These are phyloP conservation scores for Verticillium isaacii DNA, from an alignment of 2,329 filamentous ascomycete genomes.

Conservation along the genomic window DNA sequence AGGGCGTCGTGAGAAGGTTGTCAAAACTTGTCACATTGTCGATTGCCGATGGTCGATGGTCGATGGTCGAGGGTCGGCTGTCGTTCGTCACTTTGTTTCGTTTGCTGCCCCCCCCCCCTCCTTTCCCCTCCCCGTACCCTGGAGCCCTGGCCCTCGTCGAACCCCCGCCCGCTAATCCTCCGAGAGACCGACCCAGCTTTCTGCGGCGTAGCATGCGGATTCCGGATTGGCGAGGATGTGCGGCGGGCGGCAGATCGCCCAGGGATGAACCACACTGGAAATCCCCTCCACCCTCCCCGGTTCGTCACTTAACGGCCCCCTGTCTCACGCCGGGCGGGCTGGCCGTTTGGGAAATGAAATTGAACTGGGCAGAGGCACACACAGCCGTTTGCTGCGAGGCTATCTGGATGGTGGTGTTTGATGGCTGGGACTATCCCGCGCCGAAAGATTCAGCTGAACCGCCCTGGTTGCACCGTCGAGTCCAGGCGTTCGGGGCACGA, in stretches of 20 bases:
- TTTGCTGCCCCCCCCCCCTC: not conserved
- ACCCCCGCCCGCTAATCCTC: not conserved
- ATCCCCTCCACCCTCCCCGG: not conserved
- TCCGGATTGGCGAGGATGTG: not conserved
- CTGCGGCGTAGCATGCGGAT: not conserved
- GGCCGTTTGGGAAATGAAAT: not conserved
- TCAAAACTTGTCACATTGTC: not conserved
- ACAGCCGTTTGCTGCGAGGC: not conserved
- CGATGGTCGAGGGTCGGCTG: not conserved
- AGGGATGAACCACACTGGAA: constrained; percentile 4
- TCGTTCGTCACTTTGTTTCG: not conserved
- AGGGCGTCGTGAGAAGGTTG: not conserved
- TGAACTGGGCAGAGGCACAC: not conserved
- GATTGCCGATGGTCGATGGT: not conserved
- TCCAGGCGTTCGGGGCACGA: not conserved
- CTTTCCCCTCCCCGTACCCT: too few species aligned
- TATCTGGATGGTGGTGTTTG: not conserved
- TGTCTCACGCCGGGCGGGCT: not conserved
- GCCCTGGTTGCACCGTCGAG: not conserved
- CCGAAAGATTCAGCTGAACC: not conserved
- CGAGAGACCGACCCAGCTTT: not conserved
- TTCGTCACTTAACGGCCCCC: not conserved
- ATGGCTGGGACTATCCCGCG: not conserved
- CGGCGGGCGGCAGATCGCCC: constrained; percentile 6
- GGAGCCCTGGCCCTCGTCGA: not conserved